A percentile compares a stretch with the other conserved stretches of the same genome.
Conservation (phyloP, 768 basidiomycete species). For the Leccinum boreale region DNA sequence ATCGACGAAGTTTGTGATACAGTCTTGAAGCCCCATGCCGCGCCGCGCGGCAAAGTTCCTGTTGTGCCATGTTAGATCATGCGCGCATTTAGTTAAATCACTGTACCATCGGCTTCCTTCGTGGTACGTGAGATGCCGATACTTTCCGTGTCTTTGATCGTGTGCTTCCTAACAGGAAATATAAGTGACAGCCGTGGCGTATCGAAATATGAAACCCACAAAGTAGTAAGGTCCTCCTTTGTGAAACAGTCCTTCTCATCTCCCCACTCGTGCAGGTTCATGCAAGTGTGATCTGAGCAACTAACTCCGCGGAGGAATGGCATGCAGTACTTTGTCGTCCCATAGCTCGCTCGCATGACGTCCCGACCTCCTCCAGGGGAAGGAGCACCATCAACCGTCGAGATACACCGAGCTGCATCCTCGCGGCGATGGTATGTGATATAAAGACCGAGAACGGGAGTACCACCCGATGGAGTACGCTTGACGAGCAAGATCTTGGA, state of each 20-base stretch:
- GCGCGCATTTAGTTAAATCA: neutral
- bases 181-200: constrained; percentile 1
- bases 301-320: constrained; percentile 80
- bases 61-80: constrained; percentile 9
- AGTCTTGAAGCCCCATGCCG: constrained; percentile 58
- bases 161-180: constrained; percentile 67
- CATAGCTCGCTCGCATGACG: constrained; percentile 89
- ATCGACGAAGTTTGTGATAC: constrained; percentile 16
- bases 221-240: constrained; percentile 90
- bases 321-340: constrained; percentile 98
- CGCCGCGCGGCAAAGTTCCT: constrained; percentile 62
- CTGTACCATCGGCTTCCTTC: constrained; percentile 60
- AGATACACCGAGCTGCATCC: constrained; percentile 91
- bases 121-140: constrained; percentile 42
- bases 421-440: constrained; percentile 94
- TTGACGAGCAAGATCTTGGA: constrained; percentile 92
- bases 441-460: constrained; percentile 86
- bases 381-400: constrained; percentile 87
- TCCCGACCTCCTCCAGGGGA: constrained; percentile 90
- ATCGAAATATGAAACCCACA: constrained; percentile 49
- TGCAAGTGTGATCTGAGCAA: constrained; percentile 87
- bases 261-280: constrained; percentile 97
- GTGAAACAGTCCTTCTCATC: constrained; percentile 98
- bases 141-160: constrained; percentile 85
- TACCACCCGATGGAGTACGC: constrained; percentile 71